Evolutionary conservation across 495 filamentous ascomycete genomes (phyloP), one percentile per base, ranked within the genome.

Genomic region (Acidomyces sp.): DNA sequence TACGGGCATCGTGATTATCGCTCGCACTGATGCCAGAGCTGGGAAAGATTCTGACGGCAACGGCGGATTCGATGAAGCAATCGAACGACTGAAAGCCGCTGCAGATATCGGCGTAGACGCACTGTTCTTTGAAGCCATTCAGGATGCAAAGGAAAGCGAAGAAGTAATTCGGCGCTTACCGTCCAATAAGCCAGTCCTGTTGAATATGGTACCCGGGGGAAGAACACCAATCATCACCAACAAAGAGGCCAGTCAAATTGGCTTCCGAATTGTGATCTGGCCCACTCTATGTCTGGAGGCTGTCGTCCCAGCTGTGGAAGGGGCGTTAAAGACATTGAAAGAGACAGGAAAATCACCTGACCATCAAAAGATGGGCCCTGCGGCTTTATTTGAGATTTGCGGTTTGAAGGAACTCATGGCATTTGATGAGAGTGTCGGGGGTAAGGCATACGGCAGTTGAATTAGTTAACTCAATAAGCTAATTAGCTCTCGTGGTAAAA

Each of bases 1-100:
- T 15, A 67, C 63, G 1, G 74, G 78, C 35, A 74, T 82, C 41
- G 71, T 80, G 9, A 62, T 84, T 18, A 80, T 83, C 45, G 78
- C 78, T 16, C 68, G 77, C 7, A 82, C 77, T 0, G 78, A 82
- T 40, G 74, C 76, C 0, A 60, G 76, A n/a, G 75, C 79, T 6
- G 46, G 48, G 3, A 40, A 33, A 33, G 55, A 59, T 62, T 15
- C 62, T 63, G 29, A 52, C 7, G 48, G 48, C 17, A 41, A 43
- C 20, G 34, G 37, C 24, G 77, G 78, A 0, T 82, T 74, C 35
- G 74, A 78, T 0, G 77, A 73, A 37, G 75, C 72, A 4, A 56
- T 80, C 7, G 28, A 36, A 0, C 60, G 78, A 7, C 52, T 82
- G 18, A 65, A 66, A 46, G 70, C 67, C 0, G 77, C 76, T 2